Base-by-base conservation (phyloP, 441 rosid species). In the Populus hybrid region DNA sequence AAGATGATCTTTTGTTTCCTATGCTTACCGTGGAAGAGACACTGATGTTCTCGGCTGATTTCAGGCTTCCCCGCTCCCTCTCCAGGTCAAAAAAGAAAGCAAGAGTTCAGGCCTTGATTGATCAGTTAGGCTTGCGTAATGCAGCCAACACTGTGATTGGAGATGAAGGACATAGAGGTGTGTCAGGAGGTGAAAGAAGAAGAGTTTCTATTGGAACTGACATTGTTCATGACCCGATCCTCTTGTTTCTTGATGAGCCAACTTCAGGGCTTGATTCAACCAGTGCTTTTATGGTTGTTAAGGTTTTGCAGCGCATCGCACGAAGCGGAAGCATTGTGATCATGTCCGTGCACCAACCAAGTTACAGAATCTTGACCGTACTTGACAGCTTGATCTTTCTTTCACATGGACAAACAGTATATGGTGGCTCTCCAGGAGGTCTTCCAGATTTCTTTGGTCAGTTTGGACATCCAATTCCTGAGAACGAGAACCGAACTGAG, bases 21-120 rank as follows among this genome's bases (percentile, higher is more conserved):
- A 93, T 91, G 98, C 85, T 93, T 10, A 94, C 97, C 0, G 95
- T 94, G 12, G 93, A 93, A 70, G 98, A 93, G 80, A 94, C 97
- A 0, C 75, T 94, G 18, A 92, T 91, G 97, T 91, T 91, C 77
- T 86, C 95, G 0, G 93, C 95, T 4, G 95, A 91, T 81, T 91
- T 91, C 81, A 81, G 93, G 79, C 92, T 91, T 38, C 95, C 95
- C 26, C 89, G 91, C 2, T 85, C 91, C 2, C 89, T 91, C 23
- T 89, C 92, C 16, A 90, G 71, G 81, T 81, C 73, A 28, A 90
- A 89, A 70, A 91, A 90, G 90, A 85, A 77, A 72, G 91, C 87
- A 1, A 85, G 94, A 67, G 95, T 91, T 57, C 90, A 91, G 74
- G 94, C 91, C 73, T 67, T 91, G 83, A 91, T 91, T 28, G 95